A percentile compares a stretch with the other conserved stretches of the same genome.
Conservation (phyloP, 169 alveolate species). For the Theileria parva region DNA sequence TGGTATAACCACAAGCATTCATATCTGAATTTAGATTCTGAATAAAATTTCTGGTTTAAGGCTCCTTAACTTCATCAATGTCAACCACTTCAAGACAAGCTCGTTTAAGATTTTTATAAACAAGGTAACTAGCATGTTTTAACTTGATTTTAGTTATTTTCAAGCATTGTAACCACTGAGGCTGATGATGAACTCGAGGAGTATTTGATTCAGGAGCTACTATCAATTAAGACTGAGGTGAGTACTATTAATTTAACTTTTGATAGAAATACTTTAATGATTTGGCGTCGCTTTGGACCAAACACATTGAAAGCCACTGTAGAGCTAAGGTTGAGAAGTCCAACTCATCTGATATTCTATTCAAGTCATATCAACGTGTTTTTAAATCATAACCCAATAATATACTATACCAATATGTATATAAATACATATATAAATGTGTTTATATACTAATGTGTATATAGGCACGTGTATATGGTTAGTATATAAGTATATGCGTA, state of each 20-base stretch:
- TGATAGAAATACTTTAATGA: conserved; percentile 29
- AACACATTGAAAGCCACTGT: conserved; percentile 29
- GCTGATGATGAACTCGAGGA: conserved; percentile 21
- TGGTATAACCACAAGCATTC: not conserved
- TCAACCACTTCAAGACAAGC: conserved; percentile 12
- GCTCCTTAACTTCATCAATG: conserved; percentile 24
- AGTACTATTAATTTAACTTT: not conserved
- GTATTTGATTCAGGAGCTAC: conserved; percentile 25
- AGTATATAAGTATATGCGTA: not conserved
- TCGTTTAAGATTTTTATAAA: conserved; percentile 33
- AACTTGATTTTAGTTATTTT: not conserved
- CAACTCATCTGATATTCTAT: not conserved
- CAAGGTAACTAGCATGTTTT: not conserved
- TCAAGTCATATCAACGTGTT: conserved; percentile 41
- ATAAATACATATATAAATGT: not conserved
- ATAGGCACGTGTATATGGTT: not conserved
- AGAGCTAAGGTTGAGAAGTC: not conserved
- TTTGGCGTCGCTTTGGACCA: conserved; percentile 18
- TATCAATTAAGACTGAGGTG: conserved; percentile 24
- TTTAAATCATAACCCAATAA: not conserved
- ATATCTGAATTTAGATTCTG: not conserved
- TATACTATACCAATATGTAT: not conserved
- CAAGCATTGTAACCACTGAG: conserved; percentile 11
- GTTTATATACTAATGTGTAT: not conserved
- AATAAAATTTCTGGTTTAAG: conserved; percentile 17